Conservation (phyloP, 2,329 filamentous ascomycete genomes). For the Fusarium odoratissimum region DNA sequence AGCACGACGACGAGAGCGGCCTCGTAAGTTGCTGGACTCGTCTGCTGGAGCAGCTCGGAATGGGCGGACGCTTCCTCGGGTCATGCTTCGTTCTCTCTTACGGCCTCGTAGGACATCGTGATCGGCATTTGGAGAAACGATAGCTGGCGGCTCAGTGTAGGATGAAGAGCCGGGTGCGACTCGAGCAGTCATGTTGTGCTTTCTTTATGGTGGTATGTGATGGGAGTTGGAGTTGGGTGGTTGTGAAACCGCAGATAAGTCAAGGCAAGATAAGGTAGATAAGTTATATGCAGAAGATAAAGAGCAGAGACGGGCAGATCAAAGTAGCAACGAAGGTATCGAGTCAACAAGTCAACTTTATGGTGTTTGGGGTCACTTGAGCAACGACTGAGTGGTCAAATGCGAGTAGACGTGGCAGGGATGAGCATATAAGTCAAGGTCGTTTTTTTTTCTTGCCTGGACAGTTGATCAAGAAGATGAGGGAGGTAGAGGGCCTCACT, state of each 20-base stretch:
- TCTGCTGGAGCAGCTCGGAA: conserved; percentile 49
- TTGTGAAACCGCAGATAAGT: conserved; percentile 13
- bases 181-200: conserved; percentile 42
- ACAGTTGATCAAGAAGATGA: conserved; percentile 14
- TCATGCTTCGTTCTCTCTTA: conserved; percentile 55
- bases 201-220: conserved; percentile 7
- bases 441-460: conserved; percentile 6
- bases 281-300: not conserved
- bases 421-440: conserved; percentile 20
- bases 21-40: conserved; percentile 57
- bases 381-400: conserved; percentile 23
- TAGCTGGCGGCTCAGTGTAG: conserved; percentile 40
- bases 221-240: not conserved
- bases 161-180: conserved; percentile 35
- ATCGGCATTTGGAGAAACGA: conserved; percentile 40
- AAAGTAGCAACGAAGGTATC: not conserved
- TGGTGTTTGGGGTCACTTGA: conserved; percentile 27
- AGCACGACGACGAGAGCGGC: conserved; percentile 55
- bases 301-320: not conserved
- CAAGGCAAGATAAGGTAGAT: conserved; percentile 4
- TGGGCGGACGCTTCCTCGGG: conserved; percentile 47
- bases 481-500: conserved; percentile 18
- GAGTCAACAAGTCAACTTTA: not conserved
- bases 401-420: conserved; percentile 35
- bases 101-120: conserved; percentile 52